Base-by-base conservation (phyloP, 1,139 yeast genomes). In the Blastobotrys malaysiensis region DNA sequence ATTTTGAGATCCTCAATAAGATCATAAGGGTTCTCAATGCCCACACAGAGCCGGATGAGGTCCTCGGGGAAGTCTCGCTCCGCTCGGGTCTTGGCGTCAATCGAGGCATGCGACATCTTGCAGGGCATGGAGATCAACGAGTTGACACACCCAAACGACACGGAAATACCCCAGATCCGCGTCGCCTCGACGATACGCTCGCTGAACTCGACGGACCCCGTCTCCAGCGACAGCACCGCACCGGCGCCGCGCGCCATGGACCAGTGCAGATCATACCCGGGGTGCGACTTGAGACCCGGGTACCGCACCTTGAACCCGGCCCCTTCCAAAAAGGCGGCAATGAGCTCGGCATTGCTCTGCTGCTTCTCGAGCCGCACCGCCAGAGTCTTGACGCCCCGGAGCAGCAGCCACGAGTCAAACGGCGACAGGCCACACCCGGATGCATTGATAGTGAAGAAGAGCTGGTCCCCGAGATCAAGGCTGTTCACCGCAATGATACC, bases 51-150 rank as follows among this genome's bases (percentile, higher is more conserved):
- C 63, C 97, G 79, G 64, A 90, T 83, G 65, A 90, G 76, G 69
- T 91, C 97, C 70, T 90, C 97, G 1, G 97, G 97, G 73, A 90
- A 84, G 45, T 84, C 89, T 67, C 97, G 80, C 70, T 87, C 96
- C 57, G 84, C 84, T 69, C 97, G 80, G 7, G 90, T 84, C 65
- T 87, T 83, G 43, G 90, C 86, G 65, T 89, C 97, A 60, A 91
- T 90, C 5, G 96, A 85, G n/a, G 97, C 97, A 68, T 90, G 97
- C 1, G 96, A 88, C 97, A 90, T 90, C 70, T 82, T 82, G 71
- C 97, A 88, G 11, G 97, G 97, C 86, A 90, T 81, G 49, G 95
- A 86, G 56, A 91, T 88, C 65, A 91, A 77, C 18, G 96, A 88
- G 72, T 89, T 88, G 55, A 91, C 97, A 69, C 96, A 87, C 18